Conservation (phyloP, 2,329 filamentous ascomycete genomes). For the Anthostomella pinea region DNA sequence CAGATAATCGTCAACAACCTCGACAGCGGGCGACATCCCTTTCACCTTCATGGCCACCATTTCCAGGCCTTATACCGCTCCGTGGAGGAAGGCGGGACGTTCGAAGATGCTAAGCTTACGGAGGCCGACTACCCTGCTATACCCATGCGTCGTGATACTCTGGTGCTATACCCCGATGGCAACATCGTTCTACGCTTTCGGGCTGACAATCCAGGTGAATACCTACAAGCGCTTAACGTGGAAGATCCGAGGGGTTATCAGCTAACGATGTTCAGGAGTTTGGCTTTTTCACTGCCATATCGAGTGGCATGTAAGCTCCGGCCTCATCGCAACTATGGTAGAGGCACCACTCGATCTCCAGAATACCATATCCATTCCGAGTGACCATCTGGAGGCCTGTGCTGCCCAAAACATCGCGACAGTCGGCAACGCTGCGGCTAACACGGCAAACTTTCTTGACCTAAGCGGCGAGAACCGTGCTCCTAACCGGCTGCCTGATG, state of each 20-base stretch:
- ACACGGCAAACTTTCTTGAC: slow-evolving; percentile 62
- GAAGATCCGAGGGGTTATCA: no score
- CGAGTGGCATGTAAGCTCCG: slow-evolving; percentile 70
- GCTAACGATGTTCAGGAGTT: slow-evolving; percentile 39
- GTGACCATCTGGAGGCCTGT: slow-evolving; percentile 58
- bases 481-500: slow-evolving; percentile 57
- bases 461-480: slow-evolving; percentile 58
- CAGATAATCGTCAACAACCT: slow-evolving; percentile 76
- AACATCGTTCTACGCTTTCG: slow-evolving; percentile 67
- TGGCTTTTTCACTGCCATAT: slow-evolving; percentile 81
- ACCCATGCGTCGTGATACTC: slow-evolving; percentile 67
- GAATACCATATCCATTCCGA: slow-evolving; percentile 55
- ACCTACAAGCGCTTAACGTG: no score
- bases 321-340: slow-evolving; percentile 63
- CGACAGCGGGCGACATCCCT: slow-evolving; percentile 69
- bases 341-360: slow-evolving; percentile 64
- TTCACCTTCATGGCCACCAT: slow-evolving; percentile 75
- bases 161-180: slow-evolving; percentile 62
- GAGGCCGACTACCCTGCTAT: slow-evolving; percentile 47
- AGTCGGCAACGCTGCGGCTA: slow-evolving; percentile 72
- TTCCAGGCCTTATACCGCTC: slow-evolving; percentile 68
- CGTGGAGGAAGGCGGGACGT: slow-evolving; percentile 54
- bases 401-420: slow-evolving; percentile 47
- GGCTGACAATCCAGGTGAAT: slow-evolving; percentile 61
- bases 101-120: slow-evolving; percentile 44